These are phyloP conservation scores for Penicillium desertorum DNA, from an alignment of 495 filamentous ascomycete species.

Conservation along the genomic window DNA sequence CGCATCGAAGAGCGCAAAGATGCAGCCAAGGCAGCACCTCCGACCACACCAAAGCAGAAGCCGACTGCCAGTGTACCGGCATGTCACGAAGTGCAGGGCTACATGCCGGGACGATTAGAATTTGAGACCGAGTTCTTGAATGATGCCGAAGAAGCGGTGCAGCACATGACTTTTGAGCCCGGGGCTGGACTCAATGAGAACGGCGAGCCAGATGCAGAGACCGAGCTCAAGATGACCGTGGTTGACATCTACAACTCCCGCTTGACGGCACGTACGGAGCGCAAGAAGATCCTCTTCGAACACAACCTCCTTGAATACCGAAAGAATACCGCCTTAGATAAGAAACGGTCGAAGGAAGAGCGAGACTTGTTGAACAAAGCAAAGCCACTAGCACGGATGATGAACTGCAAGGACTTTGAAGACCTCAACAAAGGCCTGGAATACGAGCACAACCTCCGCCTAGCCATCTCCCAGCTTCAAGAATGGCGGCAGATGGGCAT, in stretches of 20 bases:
- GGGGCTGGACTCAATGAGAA: constrained; percentile 89
- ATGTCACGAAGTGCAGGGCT: constrained; percentile 97
- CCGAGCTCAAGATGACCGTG: constrained; percentile 94
- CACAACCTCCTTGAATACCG: constrained; percentile 89
- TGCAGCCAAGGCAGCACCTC: constrained; percentile 76
- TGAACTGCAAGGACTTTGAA: constrained; percentile 90
- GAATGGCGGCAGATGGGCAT: constrained; percentile 89
- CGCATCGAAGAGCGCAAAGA: constrained; percentile 92
- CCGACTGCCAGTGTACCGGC: constrained; percentile 90
- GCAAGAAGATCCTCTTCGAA: constrained; percentile 96
- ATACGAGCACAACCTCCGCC: constrained; percentile 85
- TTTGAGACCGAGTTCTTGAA: constrained; percentile 98
- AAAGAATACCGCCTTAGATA: constrained; percentile 82
- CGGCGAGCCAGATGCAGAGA: constrained; percentile 85
- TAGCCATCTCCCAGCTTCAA: constrained; percentile 87
- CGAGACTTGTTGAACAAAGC: constrained; percentile 83
- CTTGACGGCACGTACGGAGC: constrained; percentile 84
- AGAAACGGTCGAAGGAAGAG: constrained; percentile 96
- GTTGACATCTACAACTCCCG: constrained; percentile 98
- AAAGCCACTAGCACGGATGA: constrained; percentile 95
- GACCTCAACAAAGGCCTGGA: constrained; percentile 77
- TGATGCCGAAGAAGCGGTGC: constrained; percentile 96
- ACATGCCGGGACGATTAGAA: constrained; percentile 96
- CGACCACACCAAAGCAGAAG: constrained; percentile 88
- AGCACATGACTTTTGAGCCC: constrained; percentile 96